Evolutionary conservation across 257 asterid genomes (phyloP).

Genomic region (Ocimum tenuiflorum): DNA sequence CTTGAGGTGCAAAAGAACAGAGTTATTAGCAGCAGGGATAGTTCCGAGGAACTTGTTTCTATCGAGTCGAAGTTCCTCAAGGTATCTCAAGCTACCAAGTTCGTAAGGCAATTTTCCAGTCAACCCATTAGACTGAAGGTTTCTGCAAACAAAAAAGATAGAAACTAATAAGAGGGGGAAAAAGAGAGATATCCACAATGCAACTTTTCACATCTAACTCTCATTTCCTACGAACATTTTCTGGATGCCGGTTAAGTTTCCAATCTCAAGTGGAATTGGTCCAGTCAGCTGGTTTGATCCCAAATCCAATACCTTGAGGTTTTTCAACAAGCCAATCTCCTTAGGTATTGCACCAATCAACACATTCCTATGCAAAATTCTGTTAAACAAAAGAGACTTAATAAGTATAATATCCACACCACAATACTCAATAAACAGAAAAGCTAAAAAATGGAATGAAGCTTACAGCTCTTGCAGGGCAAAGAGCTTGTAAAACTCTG

Average conservation of each 20-base stretch:
- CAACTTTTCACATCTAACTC: slow-evolving; percentile 4
- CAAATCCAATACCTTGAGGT: slow-evolving; percentile 71
- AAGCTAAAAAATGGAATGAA: background rate
- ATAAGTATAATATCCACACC: slow-evolving; percentile 9
- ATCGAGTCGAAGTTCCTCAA: slow-evolving; percentile 72
- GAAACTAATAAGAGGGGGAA: background rate
- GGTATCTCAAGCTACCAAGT: slow-evolving; percentile 63
- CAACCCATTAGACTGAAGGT: slow-evolving; percentile 73
- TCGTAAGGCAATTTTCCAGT: slow-evolving; percentile 71
- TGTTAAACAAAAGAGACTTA: slow-evolving; percentile 20
- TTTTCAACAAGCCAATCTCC: slow-evolving; percentile 69
- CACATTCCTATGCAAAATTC: slow-evolving; percentile 68
- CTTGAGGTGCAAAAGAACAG: slow-evolving; percentile 28
- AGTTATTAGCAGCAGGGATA: slow-evolving; percentile 53
- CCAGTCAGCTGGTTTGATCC: slow-evolving; percentile 77
- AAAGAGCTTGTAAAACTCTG: slow-evolving; percentile 53
- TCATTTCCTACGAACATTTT: slow-evolving; percentile 52
- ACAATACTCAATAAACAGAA: background rate
- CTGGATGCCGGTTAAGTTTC: slow-evolving; percentile 48
- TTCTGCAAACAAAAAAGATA: slow-evolving; percentile 34
- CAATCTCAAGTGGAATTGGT: slow-evolving; percentile 76
- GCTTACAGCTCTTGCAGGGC: slow-evolving; percentile 74
- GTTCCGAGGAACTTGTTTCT: slow-evolving; percentile 67
- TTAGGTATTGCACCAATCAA: slow-evolving; percentile 82
- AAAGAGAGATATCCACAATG: background rate